These are phyloP conservation scores for Phytophthora boehmeriae DNA, from an alignment of 352 stramenopile species.

Conservation along the genomic window DNA sequence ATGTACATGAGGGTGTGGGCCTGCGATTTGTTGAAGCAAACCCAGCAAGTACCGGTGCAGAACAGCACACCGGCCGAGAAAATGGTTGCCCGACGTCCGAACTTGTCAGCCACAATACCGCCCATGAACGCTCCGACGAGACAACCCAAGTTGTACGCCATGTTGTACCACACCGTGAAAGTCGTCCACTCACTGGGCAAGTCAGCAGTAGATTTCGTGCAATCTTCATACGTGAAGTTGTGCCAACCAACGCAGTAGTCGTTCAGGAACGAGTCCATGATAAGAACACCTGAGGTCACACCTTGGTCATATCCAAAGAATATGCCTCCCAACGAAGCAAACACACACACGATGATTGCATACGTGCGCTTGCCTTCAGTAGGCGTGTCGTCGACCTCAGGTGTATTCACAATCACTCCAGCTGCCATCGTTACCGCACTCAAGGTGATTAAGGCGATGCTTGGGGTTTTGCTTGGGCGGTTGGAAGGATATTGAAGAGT, in stretches of 20 bases:
- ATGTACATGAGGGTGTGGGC: constrained; percentile 31
- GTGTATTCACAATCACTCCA: constrained; percentile 23
- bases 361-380: constrained; percentile 36
- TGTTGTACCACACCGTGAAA: constrained; percentile 45
- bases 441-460: constrained; percentile 15
- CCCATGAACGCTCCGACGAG: constrained; percentile 38
- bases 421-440: too few relatives aligned
- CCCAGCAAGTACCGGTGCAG: constrained; percentile 30
- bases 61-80: constrained; percentile 42
- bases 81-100: constrained; percentile 36
- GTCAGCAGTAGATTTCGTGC: constrained; percentile 20
- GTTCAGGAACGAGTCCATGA: constrained; percentile 37
- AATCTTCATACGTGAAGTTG: constrained; percentile 35
- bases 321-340: constrained; percentile 22
- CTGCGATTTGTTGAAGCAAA: constrained; percentile 32
- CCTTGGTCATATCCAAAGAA: constrained; percentile 35
- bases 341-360: constrained; percentile 32
- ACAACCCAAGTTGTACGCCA: constrained; percentile 43
- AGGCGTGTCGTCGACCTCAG: constrained; percentile 19
- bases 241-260: constrained; percentile 44
- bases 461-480: constrained; percentile 4
- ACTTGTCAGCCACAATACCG: constrained; percentile 37
- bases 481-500: constrained; percentile 27
- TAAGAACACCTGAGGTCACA: constrained; percentile 26
- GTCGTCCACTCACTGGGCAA: constrained; percentile 35